These are phyloP conservation scores for Acacia acuminata DNA, from an alignment of 306 rosid genomes.

Conservation along the genomic window DNA sequence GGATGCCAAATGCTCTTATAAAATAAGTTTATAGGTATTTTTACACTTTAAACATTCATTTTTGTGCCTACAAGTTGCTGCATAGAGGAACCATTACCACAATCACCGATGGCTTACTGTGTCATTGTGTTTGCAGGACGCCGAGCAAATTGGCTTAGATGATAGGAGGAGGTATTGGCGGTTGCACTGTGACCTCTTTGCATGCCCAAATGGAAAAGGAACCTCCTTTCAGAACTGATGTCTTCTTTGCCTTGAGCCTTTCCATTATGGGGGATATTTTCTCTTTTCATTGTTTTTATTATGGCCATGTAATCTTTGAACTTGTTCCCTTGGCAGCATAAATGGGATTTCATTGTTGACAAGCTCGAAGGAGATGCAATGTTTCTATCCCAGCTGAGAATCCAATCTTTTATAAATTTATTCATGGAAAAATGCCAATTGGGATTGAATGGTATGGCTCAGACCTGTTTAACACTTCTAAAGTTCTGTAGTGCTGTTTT, in stretches of 20 bases:
- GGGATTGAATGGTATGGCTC: no score
- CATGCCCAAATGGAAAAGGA: constrained; percentile 54
- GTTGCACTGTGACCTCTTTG: constrained; percentile 57
- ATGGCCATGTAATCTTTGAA: not conserved
- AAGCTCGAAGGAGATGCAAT: no score
- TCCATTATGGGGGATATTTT: not conserved
- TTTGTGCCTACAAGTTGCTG: constrained; percentile 40
- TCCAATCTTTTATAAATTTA: no score
- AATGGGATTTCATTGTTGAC: no score
- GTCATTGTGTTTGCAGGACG: constrained; percentile 72
- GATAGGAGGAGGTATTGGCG: constrained; percentile 51
- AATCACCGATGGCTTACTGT: constrained; percentile 21
- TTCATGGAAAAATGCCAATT: no score
- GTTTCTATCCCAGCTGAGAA: no score
- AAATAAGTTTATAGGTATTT: no score
- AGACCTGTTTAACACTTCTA: no score
- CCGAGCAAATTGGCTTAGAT: constrained; percentile 59
- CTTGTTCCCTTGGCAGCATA: not conserved
- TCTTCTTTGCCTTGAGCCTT: not conserved
- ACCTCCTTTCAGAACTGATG: constrained; percentile 31
- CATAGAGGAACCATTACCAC: constrained; percentile 36
- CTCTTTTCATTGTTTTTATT: not conserved
- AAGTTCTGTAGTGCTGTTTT: no score
- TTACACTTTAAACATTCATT: no score
- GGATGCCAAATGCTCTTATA: no score